Conservation (phyloP, 345 rosid genomes). For the Moricandia arvensis region DNA sequence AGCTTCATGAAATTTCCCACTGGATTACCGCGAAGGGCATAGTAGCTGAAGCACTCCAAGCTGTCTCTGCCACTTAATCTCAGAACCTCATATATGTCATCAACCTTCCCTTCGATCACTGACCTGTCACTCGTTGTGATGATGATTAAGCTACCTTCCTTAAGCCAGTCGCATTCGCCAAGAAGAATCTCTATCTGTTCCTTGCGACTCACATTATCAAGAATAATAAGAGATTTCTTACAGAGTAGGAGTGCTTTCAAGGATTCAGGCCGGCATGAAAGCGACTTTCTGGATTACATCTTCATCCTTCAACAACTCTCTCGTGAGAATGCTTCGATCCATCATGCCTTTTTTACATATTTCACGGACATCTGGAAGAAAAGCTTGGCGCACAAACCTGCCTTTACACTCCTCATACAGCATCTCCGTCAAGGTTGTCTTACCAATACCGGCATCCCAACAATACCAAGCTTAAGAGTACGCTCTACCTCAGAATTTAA, state of each 20-base stretch:
- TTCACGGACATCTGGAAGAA: not conserved
- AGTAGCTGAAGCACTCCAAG: too few species aligned
- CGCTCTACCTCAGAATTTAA: not conserved
- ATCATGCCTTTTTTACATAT: not conserved
- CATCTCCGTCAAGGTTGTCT: not conserved
- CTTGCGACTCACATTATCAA: too few species aligned
- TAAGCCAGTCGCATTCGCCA: too few species aligned
- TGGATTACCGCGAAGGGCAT: too few species aligned
- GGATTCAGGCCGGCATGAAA: not conserved
- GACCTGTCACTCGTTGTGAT: too few species aligned
- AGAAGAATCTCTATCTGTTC: too few species aligned
- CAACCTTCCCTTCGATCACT: too few species aligned
- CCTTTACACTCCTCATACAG: not conserved
- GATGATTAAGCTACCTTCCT: too few species aligned
- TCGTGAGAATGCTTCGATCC: not conserved
- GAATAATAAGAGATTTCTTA: too few species aligned
- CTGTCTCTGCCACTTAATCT: too few species aligned
- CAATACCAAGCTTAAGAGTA: not conserved
- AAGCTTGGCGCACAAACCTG: not conserved
- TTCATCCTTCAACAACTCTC: not conserved
- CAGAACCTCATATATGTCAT: too few species aligned
- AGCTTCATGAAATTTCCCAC: too few species aligned
- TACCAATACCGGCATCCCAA: not conserved
- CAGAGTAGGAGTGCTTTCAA: not conserved
- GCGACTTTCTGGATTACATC: not conserved